A percentile compares a stretch with the other conserved stretches of the same genome.
These are phyloP conservation scores for Colletotrichum navitas DNA, from an alignment of 2,329 filamentous ascomycete genomes.

Conservation along the genomic window DNA sequence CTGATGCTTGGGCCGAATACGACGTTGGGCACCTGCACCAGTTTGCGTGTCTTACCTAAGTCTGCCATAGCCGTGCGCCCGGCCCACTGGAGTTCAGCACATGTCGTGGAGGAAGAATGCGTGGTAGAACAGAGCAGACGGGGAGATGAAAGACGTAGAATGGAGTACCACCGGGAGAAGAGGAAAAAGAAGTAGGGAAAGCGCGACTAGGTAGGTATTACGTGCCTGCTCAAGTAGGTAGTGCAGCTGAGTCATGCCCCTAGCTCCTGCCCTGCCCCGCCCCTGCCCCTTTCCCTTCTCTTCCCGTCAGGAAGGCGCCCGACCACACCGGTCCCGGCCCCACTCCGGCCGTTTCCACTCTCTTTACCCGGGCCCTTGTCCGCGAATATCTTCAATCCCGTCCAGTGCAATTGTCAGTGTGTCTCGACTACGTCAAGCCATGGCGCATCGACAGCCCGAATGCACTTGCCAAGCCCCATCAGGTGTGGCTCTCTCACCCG, in stretches of 20 bases:
- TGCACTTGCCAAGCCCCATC: not conserved
- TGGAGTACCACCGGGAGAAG: too few species aligned
- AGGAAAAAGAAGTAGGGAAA: too few species aligned
- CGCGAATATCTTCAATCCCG: slow-evolving; percentile 36
- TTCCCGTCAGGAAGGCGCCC: not conserved
- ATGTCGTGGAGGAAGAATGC: not conserved
- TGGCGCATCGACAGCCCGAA: not conserved
- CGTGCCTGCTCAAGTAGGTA: not conserved
- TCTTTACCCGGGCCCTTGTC: not conserved
- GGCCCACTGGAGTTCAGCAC: slow-evolving; percentile 18
- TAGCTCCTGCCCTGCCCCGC: not conserved
- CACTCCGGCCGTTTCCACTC: slow-evolving; percentile 6
- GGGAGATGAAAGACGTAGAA: not conserved
- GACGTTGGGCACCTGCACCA: not conserved
- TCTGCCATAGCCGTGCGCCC: slow-evolving; percentile 28
- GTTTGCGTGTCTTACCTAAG: not conserved
- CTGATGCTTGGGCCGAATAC: not conserved
- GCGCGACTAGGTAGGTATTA: too few species aligned
- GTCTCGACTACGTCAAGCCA: slow-evolving; percentile 13
- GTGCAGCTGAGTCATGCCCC: slow-evolving; percentile 29
- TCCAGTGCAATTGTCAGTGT: slow-evolving; percentile 7
- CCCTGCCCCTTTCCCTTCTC: not conserved
- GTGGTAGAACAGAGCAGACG: slow-evolving; percentile 1
- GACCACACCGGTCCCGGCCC: not conserved
- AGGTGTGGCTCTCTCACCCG: not conserved